These are phyloP conservation scores for Cucurbitaria berberidis DNA, from an alignment of 2,329 filamentous ascomycete species.

Conservation along the genomic window DNA sequence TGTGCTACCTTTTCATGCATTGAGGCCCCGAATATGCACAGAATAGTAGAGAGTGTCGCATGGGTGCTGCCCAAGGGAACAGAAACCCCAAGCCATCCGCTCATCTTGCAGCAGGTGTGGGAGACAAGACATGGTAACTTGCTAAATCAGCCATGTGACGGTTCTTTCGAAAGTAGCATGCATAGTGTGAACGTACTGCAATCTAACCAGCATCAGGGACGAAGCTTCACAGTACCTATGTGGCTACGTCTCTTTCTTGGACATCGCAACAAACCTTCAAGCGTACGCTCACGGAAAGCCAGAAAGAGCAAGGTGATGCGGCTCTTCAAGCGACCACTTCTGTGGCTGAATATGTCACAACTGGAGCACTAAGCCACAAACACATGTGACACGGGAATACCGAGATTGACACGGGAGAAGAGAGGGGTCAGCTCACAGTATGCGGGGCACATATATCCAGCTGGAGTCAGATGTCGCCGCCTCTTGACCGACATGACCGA, in stretches of 20 bases:
- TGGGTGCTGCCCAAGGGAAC: constrained; percentile 21
- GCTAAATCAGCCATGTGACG: constrained; percentile 4
- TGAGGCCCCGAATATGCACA: constrained; percentile 27
- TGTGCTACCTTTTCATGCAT: constrained; percentile 26
- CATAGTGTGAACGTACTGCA: constrained; percentile 8
- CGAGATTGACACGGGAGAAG: background rate
- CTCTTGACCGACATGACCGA: constrained; percentile 6
- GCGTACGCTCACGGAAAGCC: background rate
- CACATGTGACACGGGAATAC: constrained; percentile 1
- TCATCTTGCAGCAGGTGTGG: constrained; percentile 9
- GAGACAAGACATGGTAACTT: background rate
- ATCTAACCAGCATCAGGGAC: background rate
- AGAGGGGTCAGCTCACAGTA: constrained; percentile 14
- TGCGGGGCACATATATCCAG: constrained; percentile 12
- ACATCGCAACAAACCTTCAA: background rate
- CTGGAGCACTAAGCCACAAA: background rate
- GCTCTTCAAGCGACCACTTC: background rate
- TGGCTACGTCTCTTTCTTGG: constrained; percentile 1
- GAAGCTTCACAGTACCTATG: background rate
- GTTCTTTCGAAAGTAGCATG: background rate
- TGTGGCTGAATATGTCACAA: background rate
- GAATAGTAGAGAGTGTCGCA: constrained; percentile 19
- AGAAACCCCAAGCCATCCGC: constrained; percentile 19
- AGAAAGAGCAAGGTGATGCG: constrained; percentile 1
- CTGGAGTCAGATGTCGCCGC: constrained; percentile 8